These are phyloP conservation scores for Fusarium pilosicola DNA, from an alignment of 2,329 filamentous ascomycete genomes.

Conservation along the genomic window DNA sequence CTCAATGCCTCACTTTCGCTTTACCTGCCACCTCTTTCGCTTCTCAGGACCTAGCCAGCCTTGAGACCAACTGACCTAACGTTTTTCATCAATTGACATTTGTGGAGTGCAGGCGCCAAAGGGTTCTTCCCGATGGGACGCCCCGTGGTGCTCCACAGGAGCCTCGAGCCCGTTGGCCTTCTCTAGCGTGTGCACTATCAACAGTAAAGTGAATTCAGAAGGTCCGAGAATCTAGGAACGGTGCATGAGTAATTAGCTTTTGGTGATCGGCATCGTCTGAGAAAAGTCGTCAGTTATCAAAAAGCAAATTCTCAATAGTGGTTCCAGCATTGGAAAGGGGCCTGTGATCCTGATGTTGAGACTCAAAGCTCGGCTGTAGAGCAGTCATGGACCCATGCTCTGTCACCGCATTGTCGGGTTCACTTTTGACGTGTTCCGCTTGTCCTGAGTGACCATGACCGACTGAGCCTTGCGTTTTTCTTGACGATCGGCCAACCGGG, in stretches of 20 bases:
- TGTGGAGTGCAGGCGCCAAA: slow-evolving; percentile 41
- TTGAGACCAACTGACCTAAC: slow-evolving; percentile 10
- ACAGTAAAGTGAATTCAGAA: slow-evolving; percentile 18
- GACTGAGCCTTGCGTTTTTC: slow-evolving; percentile 15
- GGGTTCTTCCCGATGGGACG: slow-evolving; percentile 45
- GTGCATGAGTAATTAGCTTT: slow-evolving; percentile 21
- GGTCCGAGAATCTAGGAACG: slow-evolving; percentile 6
- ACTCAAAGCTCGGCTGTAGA: background rate
- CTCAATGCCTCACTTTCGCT: slow-evolving; percentile 24
- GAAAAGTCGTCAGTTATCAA: background rate
- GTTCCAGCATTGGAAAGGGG: slow-evolving; percentile 13
- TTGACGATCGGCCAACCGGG: slow-evolving; percentile 22
- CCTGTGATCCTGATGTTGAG: slow-evolving; percentile 5
- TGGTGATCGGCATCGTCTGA: slow-evolving; percentile 22
- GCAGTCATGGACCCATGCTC: slow-evolving; percentile 9
- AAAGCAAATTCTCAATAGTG: background rate
- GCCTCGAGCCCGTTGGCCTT: slow-evolving; percentile 29
- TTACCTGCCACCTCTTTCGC: slow-evolving; percentile 28
- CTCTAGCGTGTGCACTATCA: slow-evolving; percentile 28
- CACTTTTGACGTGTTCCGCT: slow-evolving; percentile 30
- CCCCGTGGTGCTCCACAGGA: slow-evolving; percentile 38
- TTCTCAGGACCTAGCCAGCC: slow-evolving; percentile 16
- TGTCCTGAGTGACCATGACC: slow-evolving; percentile 8
- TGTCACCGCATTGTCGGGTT: slow-evolving; percentile 23
- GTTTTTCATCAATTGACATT: slow-evolving; percentile 31